Evolutionary conservation across 2,329 filamentous ascomycete genomes (phyloP).

Genomic region (Sordariomycetes sp.): DNA sequence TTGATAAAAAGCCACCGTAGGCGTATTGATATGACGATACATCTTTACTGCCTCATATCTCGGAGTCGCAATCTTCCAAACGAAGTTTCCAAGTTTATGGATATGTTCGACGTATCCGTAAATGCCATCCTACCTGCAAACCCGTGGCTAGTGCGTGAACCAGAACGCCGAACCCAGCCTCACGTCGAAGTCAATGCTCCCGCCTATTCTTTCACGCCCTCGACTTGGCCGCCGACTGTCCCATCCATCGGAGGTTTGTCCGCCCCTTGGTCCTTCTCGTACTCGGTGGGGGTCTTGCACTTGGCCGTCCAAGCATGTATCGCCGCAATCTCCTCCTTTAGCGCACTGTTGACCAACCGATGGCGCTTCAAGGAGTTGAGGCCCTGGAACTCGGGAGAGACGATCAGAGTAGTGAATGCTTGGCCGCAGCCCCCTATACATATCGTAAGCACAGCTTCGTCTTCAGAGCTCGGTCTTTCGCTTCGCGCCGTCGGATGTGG

Average conservation of each 20-base stretch:
- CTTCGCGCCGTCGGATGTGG: too few relatives aligned
- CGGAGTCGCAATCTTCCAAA: too few relatives aligned
- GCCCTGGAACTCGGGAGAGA: slow-evolving; percentile 59
- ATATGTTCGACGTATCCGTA: too few relatives aligned
- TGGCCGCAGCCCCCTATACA: slow-evolving; percentile 50
- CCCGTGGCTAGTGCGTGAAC: too few relatives aligned
- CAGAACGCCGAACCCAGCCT: not conserved
- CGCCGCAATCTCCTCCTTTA: slow-evolving; percentile 80
- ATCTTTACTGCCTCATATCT: too few relatives aligned
- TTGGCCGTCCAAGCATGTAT: slow-evolving; percentile 96
- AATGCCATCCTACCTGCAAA: too few relatives aligned
- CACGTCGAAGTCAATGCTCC: too few relatives aligned
- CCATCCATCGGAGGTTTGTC: slow-evolving; percentile 31
- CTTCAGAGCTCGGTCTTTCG: too few relatives aligned
- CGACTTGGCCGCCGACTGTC: slow-evolving; percentile 32
- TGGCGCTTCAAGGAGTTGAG: slow-evolving; percentile 76
- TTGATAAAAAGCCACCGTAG: not conserved
- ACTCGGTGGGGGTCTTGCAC: slow-evolving; percentile 87
- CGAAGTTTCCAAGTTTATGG: too few relatives aligned
- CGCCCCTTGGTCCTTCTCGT: slow-evolving; percentile 53
- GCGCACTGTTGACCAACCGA: slow-evolving; percentile 71
- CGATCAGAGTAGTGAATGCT: slow-evolving; percentile 49
- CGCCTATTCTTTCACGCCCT: slow-evolving; percentile 15
- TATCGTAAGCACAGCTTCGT: too few relatives aligned
- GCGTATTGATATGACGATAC: too few relatives aligned